phyloP scores from a whole-genome alignment of 2,329 filamentous ascomycete genomes.

The Cladosporium oxysporum region DNA sequence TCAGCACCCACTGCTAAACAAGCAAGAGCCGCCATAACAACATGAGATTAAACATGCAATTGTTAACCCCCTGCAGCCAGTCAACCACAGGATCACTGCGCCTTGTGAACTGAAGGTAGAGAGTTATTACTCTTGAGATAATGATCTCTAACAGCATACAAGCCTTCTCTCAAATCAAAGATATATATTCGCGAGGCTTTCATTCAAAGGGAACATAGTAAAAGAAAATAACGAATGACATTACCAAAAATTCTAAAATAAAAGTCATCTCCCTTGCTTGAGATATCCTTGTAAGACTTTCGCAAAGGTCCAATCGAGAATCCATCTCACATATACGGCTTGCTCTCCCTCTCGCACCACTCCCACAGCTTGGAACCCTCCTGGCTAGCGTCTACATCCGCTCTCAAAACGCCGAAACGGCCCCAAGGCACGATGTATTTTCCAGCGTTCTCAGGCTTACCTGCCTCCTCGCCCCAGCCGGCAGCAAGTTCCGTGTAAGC shows the following conservation, averaged over 20 bases:
- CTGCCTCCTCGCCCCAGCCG: constrained; percentile 32
- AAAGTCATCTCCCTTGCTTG: background rate
- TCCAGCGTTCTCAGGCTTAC: constrained; percentile 29
- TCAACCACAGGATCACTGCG: too few relatives aligned
- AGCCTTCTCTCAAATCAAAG: too few relatives aligned
- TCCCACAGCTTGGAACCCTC: constrained; percentile 42
- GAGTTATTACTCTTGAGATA: too few relatives aligned
- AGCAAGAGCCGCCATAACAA: background rate
- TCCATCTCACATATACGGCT: constrained; percentile 7
- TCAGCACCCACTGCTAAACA: background rate
- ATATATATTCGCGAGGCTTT: background rate
- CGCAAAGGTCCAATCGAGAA: background rate
- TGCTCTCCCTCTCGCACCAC: constrained; percentile 43
- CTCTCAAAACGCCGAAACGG: constrained; percentile 32
- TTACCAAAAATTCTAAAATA: too few relatives aligned
- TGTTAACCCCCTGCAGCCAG: background rate
- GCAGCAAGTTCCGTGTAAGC: constrained; percentile 39
- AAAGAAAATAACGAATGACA: too few relatives aligned
- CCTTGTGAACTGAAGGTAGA: too few relatives aligned
- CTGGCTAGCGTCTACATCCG: constrained; percentile 36
- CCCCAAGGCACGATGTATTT: constrained; percentile 40
- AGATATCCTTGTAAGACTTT: background rate
- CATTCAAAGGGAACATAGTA: too few relatives aligned
- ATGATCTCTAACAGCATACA: too few relatives aligned
- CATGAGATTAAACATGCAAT: background rate